Conservation (phyloP, 2,329 filamentous ascomycete species). For the Hirsutella minnesotensis region DNA sequence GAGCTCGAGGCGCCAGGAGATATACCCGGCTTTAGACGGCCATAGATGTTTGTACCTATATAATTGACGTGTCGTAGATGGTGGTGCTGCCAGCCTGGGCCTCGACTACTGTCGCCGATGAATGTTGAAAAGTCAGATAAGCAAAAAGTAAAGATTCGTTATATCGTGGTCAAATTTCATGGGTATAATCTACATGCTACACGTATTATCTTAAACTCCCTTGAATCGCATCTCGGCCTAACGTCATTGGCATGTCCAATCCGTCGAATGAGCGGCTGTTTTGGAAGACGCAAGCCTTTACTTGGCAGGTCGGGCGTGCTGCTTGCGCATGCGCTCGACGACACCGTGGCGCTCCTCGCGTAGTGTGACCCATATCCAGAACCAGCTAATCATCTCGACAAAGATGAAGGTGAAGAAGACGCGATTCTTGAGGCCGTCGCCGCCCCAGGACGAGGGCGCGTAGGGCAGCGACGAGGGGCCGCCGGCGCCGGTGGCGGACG, state of each 20-base stretch:
- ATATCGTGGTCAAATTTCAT: not conserved
- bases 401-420: slow-evolving; percentile 79
- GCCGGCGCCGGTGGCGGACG: not conserved
- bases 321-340: slow-evolving; percentile 21
- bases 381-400: slow-evolving; percentile 73
- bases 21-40: no score
- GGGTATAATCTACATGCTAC: not conserved
- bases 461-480: slow-evolving; percentile 15
- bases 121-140: no score
- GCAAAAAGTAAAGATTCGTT: no score
- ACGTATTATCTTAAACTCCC: not conserved
- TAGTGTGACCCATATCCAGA: slow-evolving; percentile 69
- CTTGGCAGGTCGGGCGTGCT: not conserved
- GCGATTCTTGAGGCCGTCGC: slow-evolving; percentile 68
- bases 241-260: no score
- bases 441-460: slow-evolving; percentile 32
- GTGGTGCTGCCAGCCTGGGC: no score
- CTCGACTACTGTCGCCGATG: no score
- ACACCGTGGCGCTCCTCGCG: slow-evolving; percentile 48
- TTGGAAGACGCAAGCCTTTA: no score
- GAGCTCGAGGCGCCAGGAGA: no score
- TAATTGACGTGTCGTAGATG: no score
- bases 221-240: no score
- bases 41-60: no score
- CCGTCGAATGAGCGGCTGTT: no score